Conservation (phyloP, 2,329 filamentous ascomycete genomes). For the Gnomoniopsis smithogilvyi region DNA sequence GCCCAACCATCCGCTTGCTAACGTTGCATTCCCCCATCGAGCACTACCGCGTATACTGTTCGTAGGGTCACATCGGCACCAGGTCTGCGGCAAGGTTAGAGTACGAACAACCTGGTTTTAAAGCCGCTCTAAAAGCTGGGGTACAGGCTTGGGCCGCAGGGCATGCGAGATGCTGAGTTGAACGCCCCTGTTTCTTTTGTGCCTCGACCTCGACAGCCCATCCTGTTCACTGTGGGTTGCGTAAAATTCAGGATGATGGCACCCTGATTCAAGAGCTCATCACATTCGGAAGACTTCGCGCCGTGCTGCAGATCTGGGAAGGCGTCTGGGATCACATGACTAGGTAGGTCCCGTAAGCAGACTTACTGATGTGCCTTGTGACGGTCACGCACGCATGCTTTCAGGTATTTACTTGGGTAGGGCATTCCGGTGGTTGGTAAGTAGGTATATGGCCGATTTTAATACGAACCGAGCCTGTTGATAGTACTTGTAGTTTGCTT, state of each 20-base stretch:
- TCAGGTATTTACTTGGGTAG: no score
- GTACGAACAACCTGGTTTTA: not conserved
- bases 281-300: not conserved
- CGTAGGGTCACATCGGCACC: not conserved
- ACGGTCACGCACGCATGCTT: no score
- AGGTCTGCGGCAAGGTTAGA: not conserved
- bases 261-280: not conserved
- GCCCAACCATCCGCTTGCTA: not conserved
- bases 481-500: no score
- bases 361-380: not conserved
- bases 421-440: no score
- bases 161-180: not conserved
- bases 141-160: not conserved
- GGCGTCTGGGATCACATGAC: not conserved
- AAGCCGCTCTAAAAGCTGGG: not conserved
- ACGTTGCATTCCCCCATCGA: not conserved
- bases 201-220: not conserved
- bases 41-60: no score
- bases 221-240: not conserved
- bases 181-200: not conserved
- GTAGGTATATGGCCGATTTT: no score
- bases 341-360: not conserved
- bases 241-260: not conserved
- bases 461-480: no score
- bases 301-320: not conserved